Conservation (phyloP, 129 eudicot species). For the Pseudognaphalium luteoalbum region DNA sequence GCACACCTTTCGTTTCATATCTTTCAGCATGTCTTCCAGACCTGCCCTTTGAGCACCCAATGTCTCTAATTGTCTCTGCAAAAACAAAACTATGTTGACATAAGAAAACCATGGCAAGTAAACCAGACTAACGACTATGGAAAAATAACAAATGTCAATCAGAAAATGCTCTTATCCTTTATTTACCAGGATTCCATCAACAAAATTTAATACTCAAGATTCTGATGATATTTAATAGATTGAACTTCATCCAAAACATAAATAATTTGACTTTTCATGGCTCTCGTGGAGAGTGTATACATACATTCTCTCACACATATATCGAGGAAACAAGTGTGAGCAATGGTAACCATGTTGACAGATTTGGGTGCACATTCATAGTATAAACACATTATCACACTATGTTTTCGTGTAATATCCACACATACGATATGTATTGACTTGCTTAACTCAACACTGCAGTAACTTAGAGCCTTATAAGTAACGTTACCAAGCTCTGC, state of each 20-base stretch:
- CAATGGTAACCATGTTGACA: slow-evolving; percentile 1
- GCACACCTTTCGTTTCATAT: slow-evolving; percentile 93
- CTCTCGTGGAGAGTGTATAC: background rate
- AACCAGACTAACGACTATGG: background rate
- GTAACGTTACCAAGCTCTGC: slow-evolving; percentile 83
- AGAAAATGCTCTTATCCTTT: background rate
- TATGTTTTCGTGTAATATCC: background rate
- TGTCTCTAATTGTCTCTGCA: slow-evolving; percentile 92
- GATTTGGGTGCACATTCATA: background rate
- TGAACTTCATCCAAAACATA: background rate
- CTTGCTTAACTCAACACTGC: background rate
- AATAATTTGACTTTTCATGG: background rate
- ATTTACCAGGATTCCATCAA: background rate
- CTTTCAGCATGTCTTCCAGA: slow-evolving; percentile 98
- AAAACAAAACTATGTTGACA: slow-evolving; percentile 4
- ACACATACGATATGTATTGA: background rate
- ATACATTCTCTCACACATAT: background rate
- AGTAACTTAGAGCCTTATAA: background rate
- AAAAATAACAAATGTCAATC: background rate
- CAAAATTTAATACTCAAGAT: background rate
- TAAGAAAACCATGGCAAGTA: slow-evolving; percentile 10
- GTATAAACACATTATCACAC: background rate
- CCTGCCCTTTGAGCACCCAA: slow-evolving; percentile 96
- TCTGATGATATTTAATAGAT: background rate
- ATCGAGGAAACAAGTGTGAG: background rate